Evolutionary conservation across 1,284 basidiomycete genomes (phyloP).

Genomic region (Neolentinus lepideus): DNA sequence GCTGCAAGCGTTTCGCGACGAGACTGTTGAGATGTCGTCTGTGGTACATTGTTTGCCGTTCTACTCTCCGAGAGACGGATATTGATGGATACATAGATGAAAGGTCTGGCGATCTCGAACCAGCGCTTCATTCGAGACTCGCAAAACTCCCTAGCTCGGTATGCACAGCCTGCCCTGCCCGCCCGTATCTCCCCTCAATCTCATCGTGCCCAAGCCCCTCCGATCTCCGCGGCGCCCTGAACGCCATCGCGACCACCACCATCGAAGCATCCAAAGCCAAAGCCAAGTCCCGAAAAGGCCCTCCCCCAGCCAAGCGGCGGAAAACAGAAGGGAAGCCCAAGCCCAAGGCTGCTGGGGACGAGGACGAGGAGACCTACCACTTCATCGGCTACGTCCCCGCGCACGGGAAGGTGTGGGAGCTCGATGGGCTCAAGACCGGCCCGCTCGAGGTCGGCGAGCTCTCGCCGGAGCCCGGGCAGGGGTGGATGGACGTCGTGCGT

Average conservation of each 20-base stretch:
- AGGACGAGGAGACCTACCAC: slow-evolving; percentile 44
- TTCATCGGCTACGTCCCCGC: slow-evolving; percentile 60
- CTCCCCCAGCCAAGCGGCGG: slow-evolving; percentile 31
- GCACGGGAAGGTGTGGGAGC: slow-evolving; percentile 57
- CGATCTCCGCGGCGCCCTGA: slow-evolving; percentile 47
- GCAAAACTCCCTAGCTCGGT: slow-evolving; percentile 56
- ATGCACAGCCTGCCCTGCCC: slow-evolving; percentile 5
- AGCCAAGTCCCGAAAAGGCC: slow-evolving; percentile 15
- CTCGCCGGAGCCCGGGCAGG: slow-evolving; percentile 8
- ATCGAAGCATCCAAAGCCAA: slow-evolving; percentile 28
- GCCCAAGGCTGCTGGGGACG: slow-evolving; percentile 15
- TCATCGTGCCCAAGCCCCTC: slow-evolving; percentile 32
- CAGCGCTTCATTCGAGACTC: slow-evolving; percentile 40
- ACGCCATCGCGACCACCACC: slow-evolving; percentile 35
- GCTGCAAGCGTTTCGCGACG: slow-evolving; percentile 35
- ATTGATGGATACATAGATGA: slow-evolving; percentile 36
- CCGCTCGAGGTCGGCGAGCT: slow-evolving; percentile 57
- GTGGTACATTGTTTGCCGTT: slow-evolving; percentile 27
- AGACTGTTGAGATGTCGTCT: slow-evolving; percentile 48
- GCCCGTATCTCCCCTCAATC: neutral
- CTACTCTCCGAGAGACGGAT: neutral
- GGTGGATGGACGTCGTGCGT: slow-evolving; percentile 54
- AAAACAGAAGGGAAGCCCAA: slow-evolving; percentile 20
- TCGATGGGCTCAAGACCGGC: slow-evolving; percentile 34
- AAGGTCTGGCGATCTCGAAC: slow-evolving; percentile 52